Evolutionary conservation across 371 early-diverging fungal species (phyloP), one percentile per base, ranked within the genome.

Genomic region (Mortierella sp.): DNA sequence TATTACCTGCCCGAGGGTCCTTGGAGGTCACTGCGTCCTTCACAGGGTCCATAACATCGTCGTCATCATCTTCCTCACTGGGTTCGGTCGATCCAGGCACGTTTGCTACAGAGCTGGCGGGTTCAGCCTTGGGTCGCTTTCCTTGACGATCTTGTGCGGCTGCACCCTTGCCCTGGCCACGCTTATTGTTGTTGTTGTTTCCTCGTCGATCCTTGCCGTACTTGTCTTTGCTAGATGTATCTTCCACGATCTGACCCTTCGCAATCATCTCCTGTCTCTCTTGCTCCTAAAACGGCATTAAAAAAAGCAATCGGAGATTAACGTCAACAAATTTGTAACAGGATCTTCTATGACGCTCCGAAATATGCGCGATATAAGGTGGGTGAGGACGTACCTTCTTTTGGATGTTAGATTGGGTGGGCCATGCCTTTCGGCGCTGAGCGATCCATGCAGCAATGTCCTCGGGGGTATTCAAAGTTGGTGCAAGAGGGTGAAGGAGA

Each of bases 11-110:
- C 0, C 76, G 76, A 2, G 93, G 93, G 79, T 93, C 91, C 71
- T 93, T 93, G 43, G 93, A 92, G 0, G 90, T 81, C 12, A 92
- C 72, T 0, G 92, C 92, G 70, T 93, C 92, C 46, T 75, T 83
- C 41, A 90, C 89, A 16, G 88, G 88, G 71, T 92, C 91, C 88
- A 92, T 90, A 48, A 82, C 85, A 4, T 84, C 85, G 46, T 84
- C 56, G 0, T 73, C 85, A 14, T 78, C 81, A 21, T 90, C 79
- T 14, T 81, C 70, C 76, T 83, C 87, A 27, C 70, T 75, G 12
- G 54, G 54, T 12, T 81, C 70, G 7, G 27, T 72, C 14, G 79
- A 74, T 0, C 76, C n/a, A 7, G 35, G 55, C 5, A 16, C 68
- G 12, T 55, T 29, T 48, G 63, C 68, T 4, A 60, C 27, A 38